Conservation (phyloP, 2,329 filamentous ascomycete genomes). For the Alternaria consortialis region DNA sequence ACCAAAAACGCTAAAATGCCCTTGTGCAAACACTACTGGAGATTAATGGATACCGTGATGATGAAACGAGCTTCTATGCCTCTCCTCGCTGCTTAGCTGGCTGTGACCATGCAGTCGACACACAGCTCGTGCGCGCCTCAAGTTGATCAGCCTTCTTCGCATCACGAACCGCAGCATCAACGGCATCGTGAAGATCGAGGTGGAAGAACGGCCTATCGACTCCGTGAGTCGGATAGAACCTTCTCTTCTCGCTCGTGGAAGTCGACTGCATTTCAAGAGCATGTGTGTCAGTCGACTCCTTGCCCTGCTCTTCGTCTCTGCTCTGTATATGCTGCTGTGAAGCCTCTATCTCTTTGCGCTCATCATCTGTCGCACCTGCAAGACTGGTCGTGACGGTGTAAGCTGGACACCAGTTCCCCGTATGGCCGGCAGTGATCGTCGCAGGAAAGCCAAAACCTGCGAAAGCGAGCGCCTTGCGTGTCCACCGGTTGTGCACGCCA, state of each 20-base stretch:
- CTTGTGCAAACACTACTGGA: background rate
- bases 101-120: background rate
- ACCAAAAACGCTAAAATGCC: background rate
- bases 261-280: background rate
- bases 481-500: slow-evolving; percentile 64
- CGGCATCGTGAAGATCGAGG: slow-evolving; percentile 41
- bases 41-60: background rate
- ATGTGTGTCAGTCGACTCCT: background rate
- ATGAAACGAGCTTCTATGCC: background rate
- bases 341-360: slow-evolving; percentile 17
- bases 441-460: slow-evolving; percentile 63
- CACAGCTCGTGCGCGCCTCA: slow-evolving; percentile 3
- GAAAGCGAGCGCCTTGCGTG: slow-evolving; percentile 63
- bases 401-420: slow-evolving; percentile 34
- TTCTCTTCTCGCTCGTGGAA: background rate
- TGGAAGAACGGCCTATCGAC: slow-evolving; percentile 43
- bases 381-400: slow-evolving; percentile 32
- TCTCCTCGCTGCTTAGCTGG: background rate
- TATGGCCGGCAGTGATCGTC: background rate
- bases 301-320: slow-evolving; percentile 21
- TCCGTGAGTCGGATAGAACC: slow-evolving; percentile 25
- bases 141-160: slow-evolving; percentile 27
- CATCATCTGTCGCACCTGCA: slow-evolving; percentile 27
- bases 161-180: slow-evolving; percentile 38
- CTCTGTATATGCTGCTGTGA: slow-evolving; percentile 2